These are phyloP conservation scores for Colletotrichum salicis DNA, from an alignment of 2,329 filamentous ascomycete species.

Conservation along the genomic window DNA sequence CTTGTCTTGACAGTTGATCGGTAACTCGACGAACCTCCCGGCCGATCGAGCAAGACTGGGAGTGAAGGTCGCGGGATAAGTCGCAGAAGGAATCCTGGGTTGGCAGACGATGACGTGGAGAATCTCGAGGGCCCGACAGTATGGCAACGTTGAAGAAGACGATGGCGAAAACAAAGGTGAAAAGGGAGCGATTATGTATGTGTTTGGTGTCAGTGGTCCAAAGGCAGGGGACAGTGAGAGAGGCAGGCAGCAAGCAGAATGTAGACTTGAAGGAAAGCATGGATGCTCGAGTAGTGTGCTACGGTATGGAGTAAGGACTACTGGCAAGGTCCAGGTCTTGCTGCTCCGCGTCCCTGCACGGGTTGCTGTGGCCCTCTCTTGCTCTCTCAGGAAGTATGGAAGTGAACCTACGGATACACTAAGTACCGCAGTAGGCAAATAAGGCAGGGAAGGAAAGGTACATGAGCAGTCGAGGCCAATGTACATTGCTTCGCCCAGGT, in stretches of 20 bases:
- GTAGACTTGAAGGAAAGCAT: not conserved
- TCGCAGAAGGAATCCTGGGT: not conserved
- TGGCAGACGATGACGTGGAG: not conserved
- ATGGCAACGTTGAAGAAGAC: not conserved
- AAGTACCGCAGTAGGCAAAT: not conserved
- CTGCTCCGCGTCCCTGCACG: conserved; percentile 15
- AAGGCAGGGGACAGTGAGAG: too few relatives aligned
- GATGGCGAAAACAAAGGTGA: not conserved
- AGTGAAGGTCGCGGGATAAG: not conserved
- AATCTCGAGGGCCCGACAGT: not conserved
- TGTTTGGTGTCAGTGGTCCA: not conserved
- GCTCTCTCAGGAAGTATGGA: not conserved
- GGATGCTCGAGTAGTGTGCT: not conserved
- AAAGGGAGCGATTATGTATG: conserved; percentile 8
- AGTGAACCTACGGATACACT: not conserved
- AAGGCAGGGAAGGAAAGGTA: conserved; percentile 11
- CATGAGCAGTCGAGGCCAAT: conserved; percentile 10
- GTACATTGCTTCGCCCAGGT: conserved; percentile 12
- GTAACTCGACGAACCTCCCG: not conserved
- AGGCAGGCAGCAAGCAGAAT: not conserved
- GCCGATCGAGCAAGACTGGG: not conserved
- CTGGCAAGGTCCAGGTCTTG: conserved; percentile 17
- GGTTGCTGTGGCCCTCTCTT: conserved; percentile 18
- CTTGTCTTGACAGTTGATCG: not conserved
- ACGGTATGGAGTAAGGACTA: not conserved